Base-by-base conservation (phyloP, 1,284 basidiomycete species). In the Tylopilus orsonianus region DNA sequence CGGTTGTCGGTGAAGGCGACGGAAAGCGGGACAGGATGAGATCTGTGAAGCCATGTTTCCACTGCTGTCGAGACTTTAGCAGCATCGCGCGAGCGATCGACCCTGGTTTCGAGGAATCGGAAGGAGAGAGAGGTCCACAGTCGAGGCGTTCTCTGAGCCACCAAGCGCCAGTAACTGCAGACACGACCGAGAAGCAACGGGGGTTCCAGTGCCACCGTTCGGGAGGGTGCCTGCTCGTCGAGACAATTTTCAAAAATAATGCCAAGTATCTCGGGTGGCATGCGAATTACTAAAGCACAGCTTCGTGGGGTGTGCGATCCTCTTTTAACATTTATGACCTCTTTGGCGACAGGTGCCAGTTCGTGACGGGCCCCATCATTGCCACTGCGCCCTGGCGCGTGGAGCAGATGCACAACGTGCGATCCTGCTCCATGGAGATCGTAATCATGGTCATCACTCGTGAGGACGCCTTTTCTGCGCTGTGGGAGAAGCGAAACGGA, bases 251-350 rank as follows among this genome's bases (percentile, higher is more conserved):
- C 61, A 33, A 62, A 62, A 4, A 66, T 54, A 22, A 59, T 53
- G 5, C 53, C 51, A 2, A 62, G 55, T 47, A 62, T 50, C 34
- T 66, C 64, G 4, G 61, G 64, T 5, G 61, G 64, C 23, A 62
- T 49, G 18, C 53, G 46, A 24, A 52, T 43, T 7, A 45, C 27
- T 9, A n/a, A n/a, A n/a, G 46, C 38, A 43, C 48, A 30, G 22
- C 29, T 32, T 8, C 18, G 30, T 19, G 46, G 16, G 9, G 9
- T 10, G 18, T 38, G 20, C 2, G 34, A 26, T 30, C 20, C 8
- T 5, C 10, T 45, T 32, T 18, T 27, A 19, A 36, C 18, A 13
- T 33, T 32, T 7, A 36, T 20, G 10, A 30, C 20, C 9, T 39
- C 13, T 24, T 35, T 41, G 8, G 35, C 19, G 8, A 35, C 10